Conservation (phyloP, 1,139 yeast species). For the Candida glucosophila region DNA sequence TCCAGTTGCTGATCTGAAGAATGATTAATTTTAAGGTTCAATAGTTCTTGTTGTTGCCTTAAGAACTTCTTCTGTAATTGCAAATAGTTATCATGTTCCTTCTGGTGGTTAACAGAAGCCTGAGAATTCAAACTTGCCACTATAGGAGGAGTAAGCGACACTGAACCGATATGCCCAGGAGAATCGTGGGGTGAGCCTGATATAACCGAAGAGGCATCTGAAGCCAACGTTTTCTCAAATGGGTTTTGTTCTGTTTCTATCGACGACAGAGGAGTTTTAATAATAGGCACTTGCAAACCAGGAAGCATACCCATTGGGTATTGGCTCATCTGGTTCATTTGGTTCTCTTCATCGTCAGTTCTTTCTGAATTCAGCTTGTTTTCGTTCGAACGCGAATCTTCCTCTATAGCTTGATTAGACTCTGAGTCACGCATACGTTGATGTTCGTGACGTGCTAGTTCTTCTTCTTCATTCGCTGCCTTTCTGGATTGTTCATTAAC, state of each 20-base stretch:
- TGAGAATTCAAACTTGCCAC: slow-evolving; percentile 2
- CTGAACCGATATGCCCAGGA: slow-evolving; percentile 6
- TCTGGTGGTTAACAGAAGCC: slow-evolving; percentile 6
- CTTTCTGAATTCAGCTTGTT: background rate
- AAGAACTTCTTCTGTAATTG: slow-evolving; percentile 31
- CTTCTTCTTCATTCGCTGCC: too few species aligned
- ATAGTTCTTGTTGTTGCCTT: slow-evolving; percentile 29
- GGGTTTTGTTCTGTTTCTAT: slow-evolving; percentile 23
- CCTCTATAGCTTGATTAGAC: background rate
- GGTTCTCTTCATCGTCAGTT: too few species aligned
- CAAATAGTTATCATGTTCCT: slow-evolving; percentile 28
- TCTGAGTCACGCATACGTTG: slow-evolving; percentile 1
- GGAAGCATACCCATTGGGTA: too few species aligned
- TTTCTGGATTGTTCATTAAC: background rate
- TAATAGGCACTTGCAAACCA: slow-evolving; percentile 1
- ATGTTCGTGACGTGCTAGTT: too few species aligned
- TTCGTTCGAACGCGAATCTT: background rate
- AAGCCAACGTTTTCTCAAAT: slow-evolving; percentile 22
- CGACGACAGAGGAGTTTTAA: slow-evolving; percentile 2
- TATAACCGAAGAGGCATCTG: slow-evolving; percentile 6
- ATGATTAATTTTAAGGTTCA: slow-evolving; percentile 18
- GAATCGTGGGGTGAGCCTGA: slow-evolving; percentile 10
- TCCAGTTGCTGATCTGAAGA: too few species aligned
- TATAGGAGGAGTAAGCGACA: slow-evolving; percentile 2
- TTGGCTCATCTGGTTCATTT: too few species aligned